phyloP scores from a whole-genome alignment of 139 green algal genomes.

The Tetraselmis chui region DNA sequence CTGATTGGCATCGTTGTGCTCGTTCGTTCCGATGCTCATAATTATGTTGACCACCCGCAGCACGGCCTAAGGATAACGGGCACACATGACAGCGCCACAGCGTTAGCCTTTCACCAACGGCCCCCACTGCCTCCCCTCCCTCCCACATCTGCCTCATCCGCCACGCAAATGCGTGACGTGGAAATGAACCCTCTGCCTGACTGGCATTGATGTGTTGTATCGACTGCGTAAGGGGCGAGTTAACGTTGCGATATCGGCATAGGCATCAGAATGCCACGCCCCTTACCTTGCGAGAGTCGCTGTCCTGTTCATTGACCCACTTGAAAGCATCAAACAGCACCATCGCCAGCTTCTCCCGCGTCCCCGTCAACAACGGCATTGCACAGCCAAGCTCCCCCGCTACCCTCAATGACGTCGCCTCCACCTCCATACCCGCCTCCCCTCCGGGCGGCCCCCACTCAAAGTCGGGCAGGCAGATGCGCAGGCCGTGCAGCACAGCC shows the following conservation, averaged over 20 bases:
- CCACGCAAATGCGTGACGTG: too few species aligned
- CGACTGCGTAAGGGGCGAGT: too few species aligned
- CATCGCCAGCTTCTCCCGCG: conserved; percentile 18
- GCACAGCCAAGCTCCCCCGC: not conserved
- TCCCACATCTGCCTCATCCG: too few species aligned
- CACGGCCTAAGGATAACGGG: not conserved
- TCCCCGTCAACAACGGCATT: not conserved
- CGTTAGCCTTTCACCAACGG: too few species aligned
- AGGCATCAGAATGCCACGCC: too few species aligned
- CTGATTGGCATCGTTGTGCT: conserved; percentile 16
- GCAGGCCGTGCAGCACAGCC: conserved; percentile 24
- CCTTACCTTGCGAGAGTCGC: not conserved
- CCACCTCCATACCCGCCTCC: not conserved
- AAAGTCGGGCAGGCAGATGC: conserved; percentile 33
- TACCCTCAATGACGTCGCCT: not conserved
- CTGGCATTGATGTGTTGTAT: too few species aligned
- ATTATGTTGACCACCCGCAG: conserved; percentile 2
- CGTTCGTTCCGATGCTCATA: conserved; percentile 8
- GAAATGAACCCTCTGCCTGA: too few species aligned
- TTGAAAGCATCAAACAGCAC: conserved; percentile 7
- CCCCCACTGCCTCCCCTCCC: too few species aligned
- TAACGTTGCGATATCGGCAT: too few species aligned
- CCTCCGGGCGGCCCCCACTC: not conserved
- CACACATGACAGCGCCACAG: too few species aligned
- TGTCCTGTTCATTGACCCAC: conserved; percentile 2